Evolutionary conservation across 2,329 filamentous ascomycete genomes (phyloP).

Genomic region (Trichophaea hybrida): DNA sequence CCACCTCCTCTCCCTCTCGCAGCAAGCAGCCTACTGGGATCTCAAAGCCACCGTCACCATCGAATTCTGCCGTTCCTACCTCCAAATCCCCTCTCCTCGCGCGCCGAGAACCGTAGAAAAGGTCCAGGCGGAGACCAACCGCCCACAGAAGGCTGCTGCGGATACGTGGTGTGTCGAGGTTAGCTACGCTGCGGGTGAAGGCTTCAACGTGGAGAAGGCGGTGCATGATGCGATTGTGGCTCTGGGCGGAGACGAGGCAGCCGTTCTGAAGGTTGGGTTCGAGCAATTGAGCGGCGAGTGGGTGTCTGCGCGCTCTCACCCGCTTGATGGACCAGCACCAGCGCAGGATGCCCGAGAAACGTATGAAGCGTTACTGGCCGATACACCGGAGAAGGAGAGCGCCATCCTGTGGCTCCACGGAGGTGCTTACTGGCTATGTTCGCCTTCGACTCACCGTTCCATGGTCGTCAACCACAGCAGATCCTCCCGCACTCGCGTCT

Average conservation of each 20-base stretch:
- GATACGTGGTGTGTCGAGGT: conserved; percentile 68
- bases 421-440: conserved; percentile 58
- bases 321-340: conserved; percentile 32
- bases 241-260: conserved; percentile 59
- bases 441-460: conserved; percentile 51
- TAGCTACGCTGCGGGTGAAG: conserved; percentile 35
- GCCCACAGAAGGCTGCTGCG: conserved; percentile 57
- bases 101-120: conserved; percentile 40
- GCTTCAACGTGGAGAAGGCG: conserved; percentile 27
- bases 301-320: conserved; percentile 39
- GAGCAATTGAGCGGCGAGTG: conserved; percentile 30
- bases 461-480: conserved; percentile 48
- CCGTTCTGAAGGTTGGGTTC: conserved; percentile 15
- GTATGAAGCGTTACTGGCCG: neutral
- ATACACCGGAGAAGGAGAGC: conserved; percentile 33
- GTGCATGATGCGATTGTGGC: conserved; percentile 46
- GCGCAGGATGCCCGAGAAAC: conserved; percentile 7
- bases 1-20: conserved; percentile 53
- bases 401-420: conserved; percentile 29
- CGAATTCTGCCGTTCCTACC: conserved; percentile 52
- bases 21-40: conserved; percentile 62
- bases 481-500: conserved; percentile 48
- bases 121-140: conserved; percentile 48
- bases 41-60: conserved; percentile 60
- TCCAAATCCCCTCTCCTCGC: conserved; percentile 28